Conservation (phyloP, 768 basidiomycete genomes). For the Russula foetens region DNA sequence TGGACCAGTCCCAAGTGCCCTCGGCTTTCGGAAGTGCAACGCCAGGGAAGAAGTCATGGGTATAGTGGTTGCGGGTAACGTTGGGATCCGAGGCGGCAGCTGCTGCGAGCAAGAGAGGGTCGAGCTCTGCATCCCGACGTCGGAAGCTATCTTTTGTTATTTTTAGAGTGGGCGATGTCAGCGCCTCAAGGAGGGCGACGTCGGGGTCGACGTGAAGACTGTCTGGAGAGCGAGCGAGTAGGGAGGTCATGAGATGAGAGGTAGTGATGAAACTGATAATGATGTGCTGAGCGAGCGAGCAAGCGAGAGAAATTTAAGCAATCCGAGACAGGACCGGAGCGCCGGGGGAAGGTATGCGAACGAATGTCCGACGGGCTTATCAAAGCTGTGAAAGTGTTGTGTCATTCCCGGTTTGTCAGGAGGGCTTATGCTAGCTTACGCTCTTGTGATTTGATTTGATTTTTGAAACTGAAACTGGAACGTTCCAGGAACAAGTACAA, state of each 20-base stretch:
- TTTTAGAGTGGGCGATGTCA: constrained; percentile 43
- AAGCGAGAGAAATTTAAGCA: constrained; percentile 4
- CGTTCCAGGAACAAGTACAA: no score
- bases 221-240: constrained; percentile 24
- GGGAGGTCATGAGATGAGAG: constrained; percentile 20
- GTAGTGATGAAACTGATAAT: background rate
- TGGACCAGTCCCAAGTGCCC: constrained; percentile 51
- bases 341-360: background rate
- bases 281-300: background rate
- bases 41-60: constrained; percentile 69
- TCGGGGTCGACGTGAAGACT: constrained; percentile 35
- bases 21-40: constrained; percentile 45
- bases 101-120: constrained; percentile 72
- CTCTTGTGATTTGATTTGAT: no score
- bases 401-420: background rate
- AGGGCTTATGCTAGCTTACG: no score
- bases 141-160: constrained; percentile 36
- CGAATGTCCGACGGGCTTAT: background rate
- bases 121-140: constrained; percentile 64
- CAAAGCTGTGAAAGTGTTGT: background rate
- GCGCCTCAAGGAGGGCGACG: constrained; percentile 54
- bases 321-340: background rate
- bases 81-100: constrained; percentile 68
- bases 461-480: no score
- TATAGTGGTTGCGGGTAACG: constrained; percentile 78